Conservation (phyloP, 2,329 filamentous ascomycete species). For the Emmonsiellopsis sp. region DNA sequence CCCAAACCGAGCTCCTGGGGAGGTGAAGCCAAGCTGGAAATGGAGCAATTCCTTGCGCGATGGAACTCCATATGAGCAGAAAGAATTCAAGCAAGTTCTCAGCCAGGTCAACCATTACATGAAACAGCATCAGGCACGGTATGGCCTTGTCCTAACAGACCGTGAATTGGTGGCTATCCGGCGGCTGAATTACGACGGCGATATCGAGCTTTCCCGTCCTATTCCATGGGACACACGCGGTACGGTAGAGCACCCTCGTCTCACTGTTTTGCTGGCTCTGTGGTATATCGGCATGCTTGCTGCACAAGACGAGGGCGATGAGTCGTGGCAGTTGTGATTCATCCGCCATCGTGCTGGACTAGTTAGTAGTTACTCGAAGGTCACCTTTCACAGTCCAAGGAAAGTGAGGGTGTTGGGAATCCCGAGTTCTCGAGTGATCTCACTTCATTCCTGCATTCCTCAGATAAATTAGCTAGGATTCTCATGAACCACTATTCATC, state of each 20-base stretch:
- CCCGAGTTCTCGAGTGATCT: too few species aligned
- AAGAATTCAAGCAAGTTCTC: constrained; percentile 4
- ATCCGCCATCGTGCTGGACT: background rate
- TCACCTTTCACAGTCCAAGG: too few species aligned
- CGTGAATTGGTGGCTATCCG: constrained; percentile 14
- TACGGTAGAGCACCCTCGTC: constrained; percentile 2
- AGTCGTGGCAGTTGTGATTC: background rate
- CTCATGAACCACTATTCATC: too few species aligned
- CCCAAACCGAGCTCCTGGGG: constrained; percentile 5
- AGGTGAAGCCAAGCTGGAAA: constrained; percentile 8
- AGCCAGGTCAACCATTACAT: constrained; percentile 8
- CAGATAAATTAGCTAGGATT: too few species aligned
- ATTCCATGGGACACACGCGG: constrained; percentile 3
- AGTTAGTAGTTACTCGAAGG: background rate
- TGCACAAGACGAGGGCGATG: constrained; percentile 3
- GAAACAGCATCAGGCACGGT: constrained; percentile 5
- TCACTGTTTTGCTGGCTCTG: constrained; percentile 14
- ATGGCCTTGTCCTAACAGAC: constrained; percentile 6
- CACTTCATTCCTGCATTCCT: too few species aligned
- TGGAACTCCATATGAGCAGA: background rate
- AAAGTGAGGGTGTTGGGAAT: too few species aligned
- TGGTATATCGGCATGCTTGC: constrained; percentile 19
- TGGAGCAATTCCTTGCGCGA: background rate
- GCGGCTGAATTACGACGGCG: constrained; percentile 11
- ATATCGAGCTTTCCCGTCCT: constrained; percentile 10